These are phyloP conservation scores for Hebeloma cylindrosporum DNA, from an alignment of 768 basidiomycete species.

Conservation along the genomic window DNA sequence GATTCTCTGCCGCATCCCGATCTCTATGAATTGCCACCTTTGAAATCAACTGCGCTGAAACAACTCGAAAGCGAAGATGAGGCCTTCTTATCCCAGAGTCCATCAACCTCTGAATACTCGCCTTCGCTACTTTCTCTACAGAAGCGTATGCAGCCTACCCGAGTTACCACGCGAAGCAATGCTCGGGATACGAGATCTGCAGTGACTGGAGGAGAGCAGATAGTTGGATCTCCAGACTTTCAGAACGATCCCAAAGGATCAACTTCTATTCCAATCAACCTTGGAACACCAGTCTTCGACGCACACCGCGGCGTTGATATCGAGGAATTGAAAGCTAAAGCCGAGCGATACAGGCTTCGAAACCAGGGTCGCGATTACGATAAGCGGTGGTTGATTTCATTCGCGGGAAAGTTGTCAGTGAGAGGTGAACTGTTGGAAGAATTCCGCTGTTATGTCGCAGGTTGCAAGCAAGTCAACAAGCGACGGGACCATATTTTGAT, in stretches of 20 bases:
- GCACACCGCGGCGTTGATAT: constrained; percentile 63
- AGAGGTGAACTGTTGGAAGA: constrained; percentile 57
- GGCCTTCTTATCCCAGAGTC: constrained; percentile 24
- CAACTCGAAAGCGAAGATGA: constrained; percentile 27
- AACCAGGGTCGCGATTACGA: constrained; percentile 62
- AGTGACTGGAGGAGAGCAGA: too few species aligned
- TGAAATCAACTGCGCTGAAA: constrained; percentile 3
- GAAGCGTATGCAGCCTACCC: constrained; percentile 19
- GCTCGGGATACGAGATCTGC: constrained; percentile 14
- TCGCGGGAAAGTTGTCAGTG: constrained; percentile 63
- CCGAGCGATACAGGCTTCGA: constrained; percentile 50
- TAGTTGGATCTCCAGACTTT: constrained; percentile 12
- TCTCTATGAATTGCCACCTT: not conserved
- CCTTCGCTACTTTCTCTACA: constrained; percentile 18
- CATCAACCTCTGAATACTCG: constrained; percentile 32
- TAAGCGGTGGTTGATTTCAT: constrained; percentile 63
- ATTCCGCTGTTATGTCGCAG: constrained; percentile 67
- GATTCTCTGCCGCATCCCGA: constrained; percentile 9
- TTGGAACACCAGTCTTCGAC: constrained; percentile 58
- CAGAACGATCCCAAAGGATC: constrained; percentile 13
- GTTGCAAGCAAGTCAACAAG: constrained; percentile 69
- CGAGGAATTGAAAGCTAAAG: constrained; percentile 53
- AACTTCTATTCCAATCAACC: constrained; percentile 24
- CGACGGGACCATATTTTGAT: constrained; percentile 73
- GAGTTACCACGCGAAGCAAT: constrained; percentile 23